Evolutionary conservation across 2,329 filamentous ascomycete genomes (phyloP).

Genomic region (Colletotrichum nymphaeae): DNA sequence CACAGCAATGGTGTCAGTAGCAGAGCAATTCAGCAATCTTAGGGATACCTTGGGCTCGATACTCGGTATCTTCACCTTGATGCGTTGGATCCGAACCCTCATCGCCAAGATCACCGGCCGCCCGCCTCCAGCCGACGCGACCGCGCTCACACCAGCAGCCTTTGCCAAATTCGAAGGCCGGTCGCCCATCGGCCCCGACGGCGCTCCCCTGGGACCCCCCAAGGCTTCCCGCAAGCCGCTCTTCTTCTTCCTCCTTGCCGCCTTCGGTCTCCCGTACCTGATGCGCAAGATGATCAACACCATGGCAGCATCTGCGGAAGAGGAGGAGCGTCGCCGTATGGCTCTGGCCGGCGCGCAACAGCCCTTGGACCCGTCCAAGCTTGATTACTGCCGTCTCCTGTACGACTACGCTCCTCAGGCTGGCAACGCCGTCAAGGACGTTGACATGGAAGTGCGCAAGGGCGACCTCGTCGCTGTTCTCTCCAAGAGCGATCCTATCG

Average conservation of each 20-base stretch:
- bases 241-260: slow-evolving; percentile 93
- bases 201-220: slow-evolving; percentile 69
- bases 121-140: slow-evolving; percentile 88
- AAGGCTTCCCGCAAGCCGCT: slow-evolving; percentile 94
- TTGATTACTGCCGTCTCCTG: slow-evolving; percentile 94
- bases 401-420: slow-evolving; percentile 93
- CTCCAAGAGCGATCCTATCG: slow-evolving; percentile 90
- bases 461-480: slow-evolving; percentile 95
- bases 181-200: slow-evolving; percentile 64
- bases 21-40: slow-evolving; percentile 95
- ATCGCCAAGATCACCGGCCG: slow-evolving; percentile 94
- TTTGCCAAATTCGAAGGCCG: slow-evolving; percentile 91
- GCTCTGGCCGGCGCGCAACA: slow-evolving; percentile 55
- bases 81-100: slow-evolving; percentile 93
- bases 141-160: slow-evolving; percentile 86
- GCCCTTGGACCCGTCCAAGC: slow-evolving; percentile 84
- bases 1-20: slow-evolving; percentile 95
- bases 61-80: slow-evolving; percentile 92
- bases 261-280: slow-evolving; percentile 94
- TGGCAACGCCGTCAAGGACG: slow-evolving; percentile 69
- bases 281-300: slow-evolving; percentile 96
- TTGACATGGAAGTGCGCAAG: slow-evolving; percentile 93
- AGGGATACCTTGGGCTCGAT: slow-evolving; percentile 94
- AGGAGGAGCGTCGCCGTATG: slow-evolving; percentile 76
- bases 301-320: slow-evolving; percentile 85